phyloP scores from a whole-genome alignment of 148 eudicot genomes.

The Heliosperma pusillum region DNA sequence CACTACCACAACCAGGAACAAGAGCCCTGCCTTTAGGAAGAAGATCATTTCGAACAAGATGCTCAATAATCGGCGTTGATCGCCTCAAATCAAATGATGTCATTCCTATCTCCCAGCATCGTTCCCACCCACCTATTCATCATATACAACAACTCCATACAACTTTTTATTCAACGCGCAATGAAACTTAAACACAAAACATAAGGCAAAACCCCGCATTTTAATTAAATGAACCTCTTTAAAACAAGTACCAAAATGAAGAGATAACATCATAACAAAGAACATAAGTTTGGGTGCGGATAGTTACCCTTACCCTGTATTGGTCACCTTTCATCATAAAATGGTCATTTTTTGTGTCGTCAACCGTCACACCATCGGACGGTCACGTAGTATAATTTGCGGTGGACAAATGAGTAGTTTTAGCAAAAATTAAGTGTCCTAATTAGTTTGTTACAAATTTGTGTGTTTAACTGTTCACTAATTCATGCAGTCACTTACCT shows the following conservation, averaged over 20 bases:
- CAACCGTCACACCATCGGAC: too few species aligned
- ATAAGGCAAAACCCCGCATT: background rate
- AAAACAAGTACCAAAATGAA: background rate
- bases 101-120: conserved; percentile 65
- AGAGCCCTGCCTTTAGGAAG: conserved; percentile 73
- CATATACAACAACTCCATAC: background rate
- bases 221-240: background rate
- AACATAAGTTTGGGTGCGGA: too few species aligned
- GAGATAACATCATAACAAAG: background rate
- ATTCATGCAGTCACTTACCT: too few species aligned
- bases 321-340: too few species aligned
- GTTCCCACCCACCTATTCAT: conserved; percentile 66
- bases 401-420: too few species aligned
- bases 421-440: too few species aligned
- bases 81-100: conserved; percentile 82
- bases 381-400: too few species aligned
- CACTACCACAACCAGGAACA: conserved; percentile 89
- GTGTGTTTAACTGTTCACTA: too few species aligned
- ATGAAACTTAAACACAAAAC: background rate
- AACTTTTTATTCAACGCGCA: background rate
- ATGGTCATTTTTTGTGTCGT: too few species aligned
- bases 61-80: conserved; percentile 64
- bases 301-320: too few species aligned
- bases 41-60: conserved; percentile 49
- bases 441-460: too few species aligned